Evolutionary conservation across 345 rosid genomes (phyloP).

Genomic region (Citrus cavaleriei): DNA sequence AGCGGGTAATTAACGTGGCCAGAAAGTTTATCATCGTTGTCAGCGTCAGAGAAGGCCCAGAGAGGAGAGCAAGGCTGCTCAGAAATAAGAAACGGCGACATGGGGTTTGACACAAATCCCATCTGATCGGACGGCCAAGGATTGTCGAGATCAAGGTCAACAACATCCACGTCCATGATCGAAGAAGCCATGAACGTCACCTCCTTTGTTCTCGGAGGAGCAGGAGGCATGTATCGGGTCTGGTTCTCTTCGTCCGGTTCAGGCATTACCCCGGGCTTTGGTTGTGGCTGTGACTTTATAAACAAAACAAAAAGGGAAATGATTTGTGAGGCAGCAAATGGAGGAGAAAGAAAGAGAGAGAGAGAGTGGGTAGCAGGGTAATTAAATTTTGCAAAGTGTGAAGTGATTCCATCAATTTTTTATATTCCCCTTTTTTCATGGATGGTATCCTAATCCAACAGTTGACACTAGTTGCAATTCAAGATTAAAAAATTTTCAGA

Average conservation of each 20-base stretch:
- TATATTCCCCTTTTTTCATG: too few species aligned
- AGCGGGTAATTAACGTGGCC: slow-evolving; percentile 44
- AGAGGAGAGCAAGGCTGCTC: slow-evolving; percentile 89
- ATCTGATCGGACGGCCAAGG: slow-evolving; percentile 85
- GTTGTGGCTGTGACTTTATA: background rate
- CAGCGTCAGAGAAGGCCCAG: slow-evolving; percentile 78
- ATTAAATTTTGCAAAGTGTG: slow-evolving; percentile 11
- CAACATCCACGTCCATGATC: slow-evolving; percentile 59
- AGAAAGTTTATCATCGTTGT: slow-evolving; percentile 15
- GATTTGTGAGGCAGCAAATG: background rate
- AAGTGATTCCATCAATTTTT: slow-evolving; percentile 20
- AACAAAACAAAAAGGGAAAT: background rate
- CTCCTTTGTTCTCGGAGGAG: slow-evolving; percentile 35
- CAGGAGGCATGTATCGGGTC: background rate
- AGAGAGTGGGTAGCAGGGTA: slow-evolving; percentile 5
- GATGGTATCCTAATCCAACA: slow-evolving; percentile 21
- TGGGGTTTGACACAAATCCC: slow-evolving; percentile 43
- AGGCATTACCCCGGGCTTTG: slow-evolving; percentile 34
- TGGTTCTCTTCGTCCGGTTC: slow-evolving; percentile 41
- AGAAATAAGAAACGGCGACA: slow-evolving; percentile 51
- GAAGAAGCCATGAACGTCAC: background rate
- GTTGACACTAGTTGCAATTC: slow-evolving; percentile 14
- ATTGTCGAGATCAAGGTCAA: slow-evolving; percentile 59
- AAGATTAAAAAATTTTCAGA: background rate
- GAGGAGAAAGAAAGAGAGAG: slow-evolving; percentile 21